Conservation (phyloP, 306 rosid species). For the Cicer bijugum region DNA sequence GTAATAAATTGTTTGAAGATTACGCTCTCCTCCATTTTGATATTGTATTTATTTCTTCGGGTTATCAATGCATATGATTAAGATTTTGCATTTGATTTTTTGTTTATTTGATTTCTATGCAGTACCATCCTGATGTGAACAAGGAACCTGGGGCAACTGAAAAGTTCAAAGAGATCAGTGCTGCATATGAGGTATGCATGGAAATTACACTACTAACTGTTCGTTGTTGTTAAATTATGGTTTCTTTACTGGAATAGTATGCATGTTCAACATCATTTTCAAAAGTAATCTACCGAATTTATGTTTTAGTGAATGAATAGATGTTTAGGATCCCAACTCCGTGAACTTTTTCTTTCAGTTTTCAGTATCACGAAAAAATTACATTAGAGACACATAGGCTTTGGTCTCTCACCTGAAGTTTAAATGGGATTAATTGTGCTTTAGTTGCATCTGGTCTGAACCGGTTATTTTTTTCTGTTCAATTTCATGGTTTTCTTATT, state of each 20-base stretch:
- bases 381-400: not conserved
- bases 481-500: constrained; percentile 10
- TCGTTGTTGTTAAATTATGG: constrained; percentile 1
- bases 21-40: not conserved
- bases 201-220: constrained; percentile 32
- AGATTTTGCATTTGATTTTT: constrained; percentile 39
- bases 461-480: not conserved
- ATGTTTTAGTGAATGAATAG: not conserved
- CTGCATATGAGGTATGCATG: constrained; percentile 84
- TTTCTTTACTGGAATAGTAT: not conserved
- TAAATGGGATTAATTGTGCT: not conserved
- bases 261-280: not conserved
- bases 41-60: not conserved
- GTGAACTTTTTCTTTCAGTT: not conserved
- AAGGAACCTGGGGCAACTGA: constrained; percentile 97
- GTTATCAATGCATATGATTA: not conserved
- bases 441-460: not conserved
- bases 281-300: not conserved
- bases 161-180: constrained; percentile 92
- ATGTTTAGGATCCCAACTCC: constrained; percentile 20
- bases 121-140: constrained; percentile 98
- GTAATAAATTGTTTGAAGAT: not conserved
- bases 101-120: constrained; percentile 35
- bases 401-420: not conserved
- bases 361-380: not conserved